A percentile compares a stretch with the other conserved stretches of the same genome.
Evolutionary conservation across 2,329 filamentous ascomycete species (phyloP).

Genomic region (Aspergillus niger): DNA sequence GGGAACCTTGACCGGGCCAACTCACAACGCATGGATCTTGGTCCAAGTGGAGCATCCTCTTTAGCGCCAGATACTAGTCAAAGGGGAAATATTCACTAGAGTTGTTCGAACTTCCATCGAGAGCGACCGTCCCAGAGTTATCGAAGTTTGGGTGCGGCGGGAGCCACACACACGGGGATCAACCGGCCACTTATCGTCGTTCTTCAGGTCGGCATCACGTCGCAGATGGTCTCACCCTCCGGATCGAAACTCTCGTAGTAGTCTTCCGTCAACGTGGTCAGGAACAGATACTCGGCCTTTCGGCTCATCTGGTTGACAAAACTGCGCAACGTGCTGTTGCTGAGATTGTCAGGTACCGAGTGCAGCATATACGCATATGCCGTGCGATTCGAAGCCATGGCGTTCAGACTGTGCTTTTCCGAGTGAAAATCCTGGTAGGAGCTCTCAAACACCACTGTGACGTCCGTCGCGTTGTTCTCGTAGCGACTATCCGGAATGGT

Average conservation of each 20-base stretch:
- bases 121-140: not conserved
- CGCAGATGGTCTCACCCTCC: slow-evolving; percentile 7
- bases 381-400: not conserved
- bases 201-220: slow-evolving; percentile 13
- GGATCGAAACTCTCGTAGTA: slow-evolving; percentile 19
- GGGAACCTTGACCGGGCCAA: too few relatives aligned
- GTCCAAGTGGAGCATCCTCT: not conserved
- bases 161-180: not conserved
- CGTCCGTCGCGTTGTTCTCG: slow-evolving; percentile 8
- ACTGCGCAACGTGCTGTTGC: slow-evolving; percentile 2
- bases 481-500: slow-evolving; percentile 16
- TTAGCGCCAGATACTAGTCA: not conserved
- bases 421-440: slow-evolving; percentile 14
- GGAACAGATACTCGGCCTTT: slow-evolving; percentile 16
- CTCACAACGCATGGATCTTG: not conserved
- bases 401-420: not conserved
- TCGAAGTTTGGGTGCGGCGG: not conserved
- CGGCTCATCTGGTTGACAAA: slow-evolving; percentile 15
- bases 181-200: not conserved
- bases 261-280: slow-evolving; percentile 7
- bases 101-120: too few relatives aligned
- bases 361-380: slow-evolving; percentile 17
- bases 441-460: slow-evolving; percentile 19
- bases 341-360: slow-evolving; percentile 11
- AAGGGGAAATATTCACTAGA: not conserved